Evolutionary conservation across 306 rosid genomes (phyloP).

Genomic region (Prunus fruticosa): DNA sequence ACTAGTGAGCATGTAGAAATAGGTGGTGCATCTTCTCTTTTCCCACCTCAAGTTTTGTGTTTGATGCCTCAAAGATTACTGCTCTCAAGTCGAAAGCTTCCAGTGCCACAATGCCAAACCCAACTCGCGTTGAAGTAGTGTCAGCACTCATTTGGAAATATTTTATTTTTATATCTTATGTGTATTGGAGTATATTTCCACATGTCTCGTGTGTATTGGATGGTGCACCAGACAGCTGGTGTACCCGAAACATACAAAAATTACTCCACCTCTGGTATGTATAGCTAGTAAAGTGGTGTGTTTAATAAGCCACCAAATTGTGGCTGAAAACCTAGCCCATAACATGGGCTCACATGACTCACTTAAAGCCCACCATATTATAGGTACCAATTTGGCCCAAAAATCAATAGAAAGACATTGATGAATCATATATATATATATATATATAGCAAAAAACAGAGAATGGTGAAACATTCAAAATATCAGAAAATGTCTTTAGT

Average conservation of each 20-base stretch:
- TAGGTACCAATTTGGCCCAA: too few species aligned
- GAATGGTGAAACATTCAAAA: too few species aligned
- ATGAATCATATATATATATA: too few species aligned
- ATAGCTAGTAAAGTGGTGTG: slow-evolving; percentile 1
- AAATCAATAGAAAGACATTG: not conserved
- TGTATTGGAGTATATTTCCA: too few species aligned
- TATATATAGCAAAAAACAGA: too few species aligned
- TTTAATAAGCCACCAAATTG: not conserved
- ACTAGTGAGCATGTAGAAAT: slow-evolving; percentile 4
- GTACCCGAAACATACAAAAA: not conserved
- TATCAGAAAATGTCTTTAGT: too few species aligned
- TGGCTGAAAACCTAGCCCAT: slow-evolving; percentile 3
- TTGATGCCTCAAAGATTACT: slow-evolving; percentile 9
- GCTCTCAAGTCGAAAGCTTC: slow-evolving; percentile 9
- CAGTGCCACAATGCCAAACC: not conserved
- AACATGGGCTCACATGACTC: not conserved
- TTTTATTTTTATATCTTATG: not conserved
- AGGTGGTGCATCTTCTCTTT: not conserved
- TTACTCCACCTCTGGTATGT: too few species aligned
- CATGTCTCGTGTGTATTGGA: slow-evolving; percentile 16
- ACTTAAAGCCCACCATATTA: too few species aligned
- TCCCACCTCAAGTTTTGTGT: slow-evolving; percentile 14
- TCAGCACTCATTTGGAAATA: slow-evolving; percentile 17
- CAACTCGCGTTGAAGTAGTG: slow-evolving; percentile 14
- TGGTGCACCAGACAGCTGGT: slow-evolving; percentile 10